Base-by-base conservation (phyloP, 1,284 basidiomycete genomes). In the Cystobasidiaceae sp. region DNA sequence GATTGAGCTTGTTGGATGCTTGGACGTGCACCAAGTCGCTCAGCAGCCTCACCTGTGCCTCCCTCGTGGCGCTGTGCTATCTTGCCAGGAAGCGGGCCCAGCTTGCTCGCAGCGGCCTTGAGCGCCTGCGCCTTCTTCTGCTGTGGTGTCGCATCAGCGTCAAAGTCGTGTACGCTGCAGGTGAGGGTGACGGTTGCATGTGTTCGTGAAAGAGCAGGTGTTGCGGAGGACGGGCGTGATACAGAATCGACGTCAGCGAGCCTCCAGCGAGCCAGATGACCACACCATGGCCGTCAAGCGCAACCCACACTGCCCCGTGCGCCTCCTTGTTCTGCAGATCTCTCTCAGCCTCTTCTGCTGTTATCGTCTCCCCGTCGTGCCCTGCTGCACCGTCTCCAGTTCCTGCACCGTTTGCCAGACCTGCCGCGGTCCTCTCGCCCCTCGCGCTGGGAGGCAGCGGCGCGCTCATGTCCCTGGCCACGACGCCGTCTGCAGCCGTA, bases 51-150 rank as follows among this genome's bases (percentile, higher is more conserved):
- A 80, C 78, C 82, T 80, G 75, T 77, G 13, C 71, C 73, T 73
- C 80, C 82, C 25, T 67, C 34, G 27, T 48, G 51, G 19, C 52
- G 51, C 7, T 49, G 41, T 3, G 45, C 32, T 8, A 54, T 25
- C 50, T n/a, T n/a, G 37, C n/a, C 70, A 23, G 76, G 75, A 23
- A 79, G 76, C 58, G 81, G 81, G 70, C 81, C 78, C 25, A 87
- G 80, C 73, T 84, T 78, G 45, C 82, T 80, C 32, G 78, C 76
- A 60, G 76, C 81, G 15, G 32, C 44, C 72, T 83, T 81, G 51
- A 82, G 84, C 41, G 84, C 85, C 7, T 77, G 79, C n/a, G 85
- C 84, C 17, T 81, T 88, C 79, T 93, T 93, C 74, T 87, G 79
- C 45, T 82, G 79, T 1, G 90, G 88, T 0, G 84, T 76, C 15